Base-by-base conservation (phyloP, 73 alveolate species). In the Blepharisma japonicum region DNA sequence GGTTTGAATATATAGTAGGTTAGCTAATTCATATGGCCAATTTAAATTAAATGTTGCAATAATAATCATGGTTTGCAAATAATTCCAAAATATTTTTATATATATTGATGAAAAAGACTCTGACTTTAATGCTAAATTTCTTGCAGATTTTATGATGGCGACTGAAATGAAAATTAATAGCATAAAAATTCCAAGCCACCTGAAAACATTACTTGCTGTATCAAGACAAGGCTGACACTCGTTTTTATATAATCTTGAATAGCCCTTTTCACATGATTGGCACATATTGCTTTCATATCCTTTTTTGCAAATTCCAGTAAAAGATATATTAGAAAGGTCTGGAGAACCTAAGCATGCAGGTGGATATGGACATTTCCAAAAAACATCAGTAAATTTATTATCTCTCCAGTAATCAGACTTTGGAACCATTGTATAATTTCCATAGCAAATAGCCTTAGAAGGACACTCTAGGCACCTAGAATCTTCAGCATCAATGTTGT, bases 361-460 rank as follows among this genome's bases (percentile, higher is more conserved):
- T 23, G 55, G 27, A 54, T 71, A 45, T 2, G 71, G 77, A 27
- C 94, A 87, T 39, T 48, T 85, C 14, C 42, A 79, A 70, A 87
- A 87, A 5, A 68, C 46, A 21, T 87, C 94, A 38, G 94, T 83
- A n/a, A 77, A 54, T 38, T 83, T 83, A 32, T 68, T 51, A 76
- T 77, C 83, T 78, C 94, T 68, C 90, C 94, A 87, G 55, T 78
- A 87, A 2, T 90, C 94, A 23, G 87, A 86, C 21, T 83, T 76
- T 18, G 94, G 94, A 6, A 88, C 90, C 6, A 87, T 82, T 6
- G 78, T n/a, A 20, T 0, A 53, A n/a, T n/a, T n/a, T n/a, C 68
- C 32, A 53, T 53, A 53, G 23, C 68, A 53, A n/a, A n/a, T 53
- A 0, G 68, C 68, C 0, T 0, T 1, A 3, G 18, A n/a, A 0